A percentile compares a stretch with the other conserved stretches of the same genome.
phyloP scores from a whole-genome alignment of 805 yeast species.

The Saturnispora hagleri region DNA sequence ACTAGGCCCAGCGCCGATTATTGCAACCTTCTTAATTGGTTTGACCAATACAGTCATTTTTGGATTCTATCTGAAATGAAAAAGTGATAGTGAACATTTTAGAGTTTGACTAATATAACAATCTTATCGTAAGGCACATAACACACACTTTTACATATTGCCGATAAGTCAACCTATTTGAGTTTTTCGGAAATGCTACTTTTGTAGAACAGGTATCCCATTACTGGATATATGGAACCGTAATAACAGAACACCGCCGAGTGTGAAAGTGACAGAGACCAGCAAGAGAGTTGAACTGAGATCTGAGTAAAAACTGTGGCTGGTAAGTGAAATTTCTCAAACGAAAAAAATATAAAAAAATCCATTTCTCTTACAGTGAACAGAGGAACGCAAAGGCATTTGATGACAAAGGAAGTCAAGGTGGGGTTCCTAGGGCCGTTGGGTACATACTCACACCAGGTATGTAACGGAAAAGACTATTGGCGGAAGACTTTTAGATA shows the following conservation, averaged over 20 bases:
- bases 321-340: neutral
- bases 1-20: conserved; percentile 29
- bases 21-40: conserved; percentile 26
- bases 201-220: no score
- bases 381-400: neutral
- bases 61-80: neutral
- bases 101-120: neutral
- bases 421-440: conserved; percentile 81
- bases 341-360: neutral
- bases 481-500: neutral
- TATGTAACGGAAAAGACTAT: conserved; percentile 13
- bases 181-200: neutral
- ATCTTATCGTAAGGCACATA: neutral
- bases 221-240: no score
- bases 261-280: neutral
- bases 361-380: neutral
- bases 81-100: neutral
- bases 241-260: neutral
- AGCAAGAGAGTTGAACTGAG: neutral
- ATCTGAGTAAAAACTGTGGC: neutral
- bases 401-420: conserved; percentile 21
- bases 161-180: neutral
- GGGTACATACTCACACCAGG: conserved; percentile 93
- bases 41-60: neutral
- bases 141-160: neutral